Base-by-base conservation (phyloP, 176 grass and related monocot species). In the Neostapfia colusana region DNA sequence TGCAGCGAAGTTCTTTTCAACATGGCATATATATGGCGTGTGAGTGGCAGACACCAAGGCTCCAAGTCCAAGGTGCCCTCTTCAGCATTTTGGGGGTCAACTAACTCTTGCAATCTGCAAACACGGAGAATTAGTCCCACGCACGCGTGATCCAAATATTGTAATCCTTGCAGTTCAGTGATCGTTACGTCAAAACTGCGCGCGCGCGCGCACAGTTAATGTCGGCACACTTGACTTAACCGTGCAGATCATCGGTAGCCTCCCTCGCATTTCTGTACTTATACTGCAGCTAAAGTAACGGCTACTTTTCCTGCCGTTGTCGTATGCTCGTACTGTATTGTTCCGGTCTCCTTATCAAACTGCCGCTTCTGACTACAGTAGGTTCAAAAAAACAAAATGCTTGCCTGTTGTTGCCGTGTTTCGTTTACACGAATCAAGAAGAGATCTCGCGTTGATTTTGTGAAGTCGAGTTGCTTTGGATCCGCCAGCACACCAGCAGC, bases 391-490 rank as follows among this genome's bases (percentile, higher is more conserved):
- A 64, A 9, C 63, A 59, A 21, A 18, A 14, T 39, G 38, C 10
- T 58, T 70, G 26, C 54, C 55, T 84, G 61, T 35, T 21, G 34
- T 61, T 20, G 12, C 50, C 5, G 8, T 10, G 23, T 8, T 48
- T 53, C 50, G 7, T 60, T 81, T 42, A 27, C 72, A 13, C 9
- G 4, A 18, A 65, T 77, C 84, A 41, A 87, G 49, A 43, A 60
- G 31, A 17, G 73, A 82, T 82, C 85, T 72, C 6, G 35, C 10
- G 25, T n/a, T n/a, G n/a, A n/a, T n/a, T 37, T 17, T 25, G 10
- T 14, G 63, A 36, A 16, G 18, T n/a, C 43, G 41, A 57, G 24
- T 43, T 40, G 31, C 64, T 1, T 83, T 40, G 73, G 71, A 68
- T 82, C 48, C 37, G 2, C 23, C 60, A 3, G 36, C 24, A 15